Percentiles rank a stretch among this genome's conserved stretches.
Evolutionary conservation across 345 rosid genomes (phyloP).

Genomic region (Eutrema heterophyllum): DNA sequence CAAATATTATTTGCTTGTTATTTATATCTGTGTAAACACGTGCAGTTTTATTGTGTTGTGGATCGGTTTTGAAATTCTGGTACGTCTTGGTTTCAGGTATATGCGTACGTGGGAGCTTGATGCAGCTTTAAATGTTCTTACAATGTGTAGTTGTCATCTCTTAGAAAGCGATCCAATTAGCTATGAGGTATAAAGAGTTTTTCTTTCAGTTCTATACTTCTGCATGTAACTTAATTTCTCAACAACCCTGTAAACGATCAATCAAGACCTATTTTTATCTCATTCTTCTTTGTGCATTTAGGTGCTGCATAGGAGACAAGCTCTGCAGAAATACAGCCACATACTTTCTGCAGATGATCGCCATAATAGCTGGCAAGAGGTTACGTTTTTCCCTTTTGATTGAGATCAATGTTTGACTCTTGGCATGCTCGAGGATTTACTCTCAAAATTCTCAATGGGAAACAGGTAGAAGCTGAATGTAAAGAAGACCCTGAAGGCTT

Average conservation of each 20-base stretch:
- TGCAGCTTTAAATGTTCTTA: conserved; percentile 88
- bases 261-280: not conserved
- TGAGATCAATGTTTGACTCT: conserved; percentile 14
- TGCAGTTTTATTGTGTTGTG: not conserved
- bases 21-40: not conserved
- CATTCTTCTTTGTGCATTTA: conserved; percentile 28
- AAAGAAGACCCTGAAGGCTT: conserved; percentile 94
- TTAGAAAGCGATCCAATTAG: conserved; percentile 54
- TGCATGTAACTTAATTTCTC: not conserved
- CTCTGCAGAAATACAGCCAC: conserved; percentile 86
- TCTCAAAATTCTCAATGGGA: not conserved
- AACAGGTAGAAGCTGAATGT: conserved; percentile 83
- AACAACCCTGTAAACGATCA: not conserved
- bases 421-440: conserved; percentile 6
- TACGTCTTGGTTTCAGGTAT: conserved; percentile 48
- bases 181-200: conserved; percentile 52
- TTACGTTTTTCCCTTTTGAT: conserved; percentile 31
- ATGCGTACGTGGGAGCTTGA: conserved; percentile 90
- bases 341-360: conserved; percentile 82
- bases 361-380: conserved; percentile 98
- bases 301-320: conserved; percentile 80
- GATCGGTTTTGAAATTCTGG: not conserved
- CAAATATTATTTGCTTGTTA: not conserved
- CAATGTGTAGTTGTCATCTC: conserved; percentile 97
- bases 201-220: conserved; percentile 17